phyloP scores from a whole-genome alignment of 2,329 filamentous ascomycete species.

The Colletotrichum eleusines region DNA sequence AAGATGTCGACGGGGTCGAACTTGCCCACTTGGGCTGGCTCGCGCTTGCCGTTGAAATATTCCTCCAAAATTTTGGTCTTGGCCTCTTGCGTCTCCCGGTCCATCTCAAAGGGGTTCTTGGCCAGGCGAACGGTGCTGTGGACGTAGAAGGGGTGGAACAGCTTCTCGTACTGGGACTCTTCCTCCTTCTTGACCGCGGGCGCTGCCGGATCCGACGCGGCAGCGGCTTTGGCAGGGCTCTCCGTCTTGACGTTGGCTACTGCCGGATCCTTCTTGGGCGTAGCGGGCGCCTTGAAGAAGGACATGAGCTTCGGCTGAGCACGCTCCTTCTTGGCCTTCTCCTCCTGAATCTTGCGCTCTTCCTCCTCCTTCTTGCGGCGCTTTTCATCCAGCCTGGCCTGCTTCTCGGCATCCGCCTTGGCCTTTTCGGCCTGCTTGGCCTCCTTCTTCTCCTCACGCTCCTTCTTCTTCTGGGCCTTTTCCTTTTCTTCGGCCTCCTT shows the following conservation, averaged over 20 bases:
- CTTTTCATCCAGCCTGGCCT: conserved; percentile 56
- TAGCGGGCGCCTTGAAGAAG: conserved; percentile 55
- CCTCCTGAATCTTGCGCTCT: conserved; percentile 52
- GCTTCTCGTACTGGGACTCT: conserved; percentile 71
- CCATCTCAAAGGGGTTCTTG: conserved; percentile 66
- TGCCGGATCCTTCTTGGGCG: conserved; percentile 54
- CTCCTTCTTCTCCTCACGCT: conserved; percentile 48
- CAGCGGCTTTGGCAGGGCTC: conserved; percentile 14
- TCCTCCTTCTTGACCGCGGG: conserved; percentile 43
- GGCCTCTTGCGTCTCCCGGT: conserved; percentile 65
- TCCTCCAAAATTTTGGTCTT: conserved; percentile 67
- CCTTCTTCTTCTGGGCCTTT: conserved; percentile 46
- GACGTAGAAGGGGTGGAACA: conserved; percentile 86
- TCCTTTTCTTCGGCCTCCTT: conserved; percentile 52
- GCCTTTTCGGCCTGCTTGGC: conserved; percentile 53
- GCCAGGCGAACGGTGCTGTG: conserved; percentile 81
- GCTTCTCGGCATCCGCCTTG: conserved; percentile 51
- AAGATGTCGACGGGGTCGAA: conserved; percentile 63
- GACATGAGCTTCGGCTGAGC: conserved; percentile 59
- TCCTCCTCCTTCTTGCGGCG: conserved; percentile 65
- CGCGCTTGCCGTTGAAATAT: conserved; percentile 60
- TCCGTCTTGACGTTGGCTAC: conserved; percentile 13
- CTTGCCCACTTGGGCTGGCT: conserved; percentile 49
- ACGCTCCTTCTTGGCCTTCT: conserved; percentile 63
- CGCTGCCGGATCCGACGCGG: conserved; percentile 39